Evolutionary conservation across 2,329 filamentous ascomycete genomes (phyloP), one percentile per base, ranked within the genome.

Genomic region (Drechslerella dactyloides): DNA sequence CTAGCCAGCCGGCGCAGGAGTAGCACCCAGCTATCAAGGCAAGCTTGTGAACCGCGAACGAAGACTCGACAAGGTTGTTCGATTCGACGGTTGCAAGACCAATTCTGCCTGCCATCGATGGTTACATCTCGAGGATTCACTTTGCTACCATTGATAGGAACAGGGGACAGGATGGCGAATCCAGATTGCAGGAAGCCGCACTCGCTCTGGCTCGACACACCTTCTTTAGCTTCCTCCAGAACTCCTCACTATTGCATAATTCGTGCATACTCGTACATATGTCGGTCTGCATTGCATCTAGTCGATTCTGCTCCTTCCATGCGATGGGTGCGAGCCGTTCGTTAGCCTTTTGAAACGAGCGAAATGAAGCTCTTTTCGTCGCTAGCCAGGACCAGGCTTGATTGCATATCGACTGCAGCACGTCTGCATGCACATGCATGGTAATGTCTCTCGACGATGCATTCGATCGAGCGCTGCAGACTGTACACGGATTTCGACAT

Each of bases 181-280:
- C 53, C 42, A 37, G 57, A 52, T 57, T 69, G 60, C 58, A 69
- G 65, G 7, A 42, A 54, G 42, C 59, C 35, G 42, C 42, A 46
- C 51, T 62, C 59, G 46, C 44, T 33, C 37, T 37, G 51, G 52
- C 50, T 40, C 40, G 30, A 54, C 48, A 62, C 44, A 51, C 48
- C 50, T 35, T 24, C 60, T 17, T 64, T 56, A 57, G 60, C 52
- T 54, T 37, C 17, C 51, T 48, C 35, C 24, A 48, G 51, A 64
- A 56, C 51, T 55, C 60, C 37, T 64, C 51, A 17, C 51, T 23
- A 70, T 70, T 64, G 66, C 66, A 70, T 70, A 64, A 64, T 60
- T 60, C 50, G 50, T 70, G 59, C 66, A 70, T 69, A 33, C 46
- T 23, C 33, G 54, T 63, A 40, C 42, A 42, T 65, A 33, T 42